Conservation (phyloP, 2,329 filamentous ascomycete genomes). For the Venturia carpophila region DNA sequence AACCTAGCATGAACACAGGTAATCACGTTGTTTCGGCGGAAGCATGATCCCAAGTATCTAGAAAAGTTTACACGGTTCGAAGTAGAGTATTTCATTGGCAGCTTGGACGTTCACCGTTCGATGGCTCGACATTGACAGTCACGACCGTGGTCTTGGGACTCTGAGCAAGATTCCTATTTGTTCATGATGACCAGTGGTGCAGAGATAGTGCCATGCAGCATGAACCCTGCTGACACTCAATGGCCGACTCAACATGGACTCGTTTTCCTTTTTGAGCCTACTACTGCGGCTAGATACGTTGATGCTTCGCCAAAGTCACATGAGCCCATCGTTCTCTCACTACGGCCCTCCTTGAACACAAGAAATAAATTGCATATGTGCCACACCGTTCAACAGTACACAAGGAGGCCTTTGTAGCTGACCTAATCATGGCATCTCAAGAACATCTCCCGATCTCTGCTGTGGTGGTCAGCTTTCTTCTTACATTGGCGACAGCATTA, state of each 20-base stretch:
- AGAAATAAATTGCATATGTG: not conserved
- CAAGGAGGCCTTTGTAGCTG: not conserved
- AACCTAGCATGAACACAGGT: not conserved
- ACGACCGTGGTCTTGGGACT: not conserved
- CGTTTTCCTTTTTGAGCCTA: constrained; percentile 1
- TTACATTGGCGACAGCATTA: not conserved
- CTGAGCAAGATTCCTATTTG: not conserved
- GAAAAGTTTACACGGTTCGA: not conserved
- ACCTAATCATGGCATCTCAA: not conserved
- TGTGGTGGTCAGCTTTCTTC: not conserved
- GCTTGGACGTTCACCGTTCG: not conserved
- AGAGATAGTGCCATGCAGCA: not conserved
- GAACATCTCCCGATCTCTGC: not conserved
- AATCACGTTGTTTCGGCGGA: not conserved
- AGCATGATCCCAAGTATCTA: not conserved
- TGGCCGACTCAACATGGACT: not conserved
- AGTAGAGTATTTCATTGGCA: not conserved
- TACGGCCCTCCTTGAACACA: not conserved
- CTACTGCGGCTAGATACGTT: not conserved
- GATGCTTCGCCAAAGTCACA: not conserved
- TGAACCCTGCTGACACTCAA: not conserved
- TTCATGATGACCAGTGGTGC: not conserved
- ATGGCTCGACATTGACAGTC: not conserved
- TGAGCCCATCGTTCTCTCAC: not conserved
- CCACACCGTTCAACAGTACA: not conserved